A percentile compares a stretch with the other conserved stretches of the same genome.
Conservation (phyloP, 441 rosid genomes). For the Viola pubescens region DNA sequence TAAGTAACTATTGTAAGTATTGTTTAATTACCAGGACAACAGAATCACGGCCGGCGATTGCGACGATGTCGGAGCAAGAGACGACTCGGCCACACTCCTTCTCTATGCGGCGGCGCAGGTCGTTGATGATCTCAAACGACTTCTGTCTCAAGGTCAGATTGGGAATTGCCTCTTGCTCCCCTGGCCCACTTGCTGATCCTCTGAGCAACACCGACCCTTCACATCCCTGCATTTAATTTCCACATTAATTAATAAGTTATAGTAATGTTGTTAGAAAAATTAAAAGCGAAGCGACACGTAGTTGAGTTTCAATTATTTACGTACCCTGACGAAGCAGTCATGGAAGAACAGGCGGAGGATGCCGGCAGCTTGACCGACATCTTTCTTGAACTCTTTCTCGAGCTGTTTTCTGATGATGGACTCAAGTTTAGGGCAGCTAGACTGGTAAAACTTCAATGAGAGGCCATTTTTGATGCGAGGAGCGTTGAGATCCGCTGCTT, state of each 20-base stretch:
- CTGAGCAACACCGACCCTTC: constrained; percentile 71
- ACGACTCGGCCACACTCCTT: constrained; percentile 56
- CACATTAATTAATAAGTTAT: too few relatives aligned
- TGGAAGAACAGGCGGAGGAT: constrained; percentile 79
- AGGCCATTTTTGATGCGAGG: constrained; percentile 34
- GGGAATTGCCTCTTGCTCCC: constrained; percentile 49
- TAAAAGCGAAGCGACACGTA: background rate
- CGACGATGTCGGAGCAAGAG: constrained; percentile 65
- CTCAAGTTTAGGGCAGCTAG: constrained; percentile 53
- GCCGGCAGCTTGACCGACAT: constrained; percentile 76
- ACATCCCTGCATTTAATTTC: constrained; percentile 39
- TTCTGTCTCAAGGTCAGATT: constrained; percentile 43
- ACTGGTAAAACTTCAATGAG: constrained; percentile 50
- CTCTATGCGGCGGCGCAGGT: constrained; percentile 43
- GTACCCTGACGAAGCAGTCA: constrained; percentile 83
- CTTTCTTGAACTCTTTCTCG: constrained; percentile 48
- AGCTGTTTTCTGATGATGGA: constrained; percentile 47
- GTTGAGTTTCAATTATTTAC: background rate
- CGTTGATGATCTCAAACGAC: constrained; percentile 50
- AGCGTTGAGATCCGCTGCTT: constrained; percentile 7
- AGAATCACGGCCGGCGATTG: constrained; percentile 78
- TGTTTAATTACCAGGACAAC: constrained; percentile 38
- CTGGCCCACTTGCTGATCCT: constrained; percentile 66
- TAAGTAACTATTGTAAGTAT: background rate
- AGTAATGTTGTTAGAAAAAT: too few relatives aligned